Evolutionary conservation across 2,329 filamentous ascomycete species (phyloP).

Genomic region (Colletotrichum siamense): DNA sequence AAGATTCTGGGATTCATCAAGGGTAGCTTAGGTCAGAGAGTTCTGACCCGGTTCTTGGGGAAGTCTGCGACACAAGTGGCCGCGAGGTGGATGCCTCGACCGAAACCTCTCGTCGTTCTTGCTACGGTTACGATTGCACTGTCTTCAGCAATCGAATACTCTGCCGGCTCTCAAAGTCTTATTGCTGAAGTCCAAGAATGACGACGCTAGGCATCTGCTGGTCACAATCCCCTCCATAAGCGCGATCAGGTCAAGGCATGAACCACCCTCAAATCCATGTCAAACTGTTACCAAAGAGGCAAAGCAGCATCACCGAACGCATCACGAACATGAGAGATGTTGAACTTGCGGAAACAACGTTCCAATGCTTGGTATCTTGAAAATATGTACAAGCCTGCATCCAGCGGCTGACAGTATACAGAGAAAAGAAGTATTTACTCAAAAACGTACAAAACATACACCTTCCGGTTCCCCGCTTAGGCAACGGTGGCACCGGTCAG

Average conservation of each 20-base stretch:
- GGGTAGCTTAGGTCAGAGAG: background rate
- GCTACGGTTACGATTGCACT: background rate
- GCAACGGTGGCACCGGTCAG: conserved; percentile 34
- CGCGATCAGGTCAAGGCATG: background rate
- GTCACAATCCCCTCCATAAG: too few relatives aligned
- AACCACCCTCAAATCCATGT: too few relatives aligned
- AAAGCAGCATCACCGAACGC: rapidly evolving
- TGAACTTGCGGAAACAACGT: background rate
- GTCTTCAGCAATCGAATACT: background rate
- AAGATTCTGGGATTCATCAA: background rate
- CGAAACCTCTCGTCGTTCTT: background rate
- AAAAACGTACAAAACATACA: background rate
- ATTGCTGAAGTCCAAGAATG: background rate
- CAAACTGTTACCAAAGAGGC: background rate
- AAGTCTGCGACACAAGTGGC: background rate
- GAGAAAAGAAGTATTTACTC: background rate
- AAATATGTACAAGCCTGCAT: background rate
- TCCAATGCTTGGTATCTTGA: background rate
- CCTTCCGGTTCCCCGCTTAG: background rate
- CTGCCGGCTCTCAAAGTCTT: background rate
- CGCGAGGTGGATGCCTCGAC: background rate
- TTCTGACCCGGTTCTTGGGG: background rate
- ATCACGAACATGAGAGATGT: rapidly evolving
- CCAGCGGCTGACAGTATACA: background rate
- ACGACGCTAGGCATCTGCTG: too few relatives aligned